Evolutionary conservation across 1,284 basidiomycete species (phyloP), one percentile per base, ranked within the genome.

Genomic region (Malassezia caprae): DNA sequence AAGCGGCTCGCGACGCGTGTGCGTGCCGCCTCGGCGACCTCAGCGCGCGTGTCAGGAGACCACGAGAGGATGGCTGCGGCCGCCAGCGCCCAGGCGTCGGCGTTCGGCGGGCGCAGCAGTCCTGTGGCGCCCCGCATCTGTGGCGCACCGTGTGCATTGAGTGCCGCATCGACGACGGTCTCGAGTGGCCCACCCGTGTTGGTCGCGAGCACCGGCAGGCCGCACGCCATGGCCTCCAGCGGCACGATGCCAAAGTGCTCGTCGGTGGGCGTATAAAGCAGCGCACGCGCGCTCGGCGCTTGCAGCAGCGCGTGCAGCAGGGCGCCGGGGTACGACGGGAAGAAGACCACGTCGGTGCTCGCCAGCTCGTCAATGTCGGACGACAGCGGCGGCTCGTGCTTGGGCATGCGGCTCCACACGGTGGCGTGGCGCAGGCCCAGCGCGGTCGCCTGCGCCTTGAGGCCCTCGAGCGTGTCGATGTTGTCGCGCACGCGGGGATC

Each of bases 211-310:
- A 98, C 87, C 0, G 90, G 90, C 0, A 96, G 74, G 1, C 89
- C 88, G 59, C 86, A 90, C 2, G 84, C 82, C 90, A 96, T 96
- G 0, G 84, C 91, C 75, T 98, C 94, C 5, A 96, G 82, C 0
- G 93, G 93, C 0, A 87, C 91, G 64, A 98, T 96, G 1, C 93
- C 93, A 72, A 98, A 94, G 75, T 98, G 93, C 72, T 98, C 93
- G 75, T 94, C 91, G 1, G 82, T 79, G 0, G 94, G 93, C 0
- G 94, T 98, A 75, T 98, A 98, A 3, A 96, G 80, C 0, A 98
- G 79, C 7, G 59, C 65, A 5, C 51, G 51, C 11, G 62, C 61
- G 19, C 44, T 30, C 4, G 51, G 48, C 46, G 63, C 60, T 13
- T 61, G 54, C 43, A 73, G 53, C 6, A 72, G 58, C 12, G 65